These are phyloP conservation scores for Backusella australiensis DNA, from an alignment of 192 early-diverging fungal genomes.

Conservation along the genomic window DNA sequence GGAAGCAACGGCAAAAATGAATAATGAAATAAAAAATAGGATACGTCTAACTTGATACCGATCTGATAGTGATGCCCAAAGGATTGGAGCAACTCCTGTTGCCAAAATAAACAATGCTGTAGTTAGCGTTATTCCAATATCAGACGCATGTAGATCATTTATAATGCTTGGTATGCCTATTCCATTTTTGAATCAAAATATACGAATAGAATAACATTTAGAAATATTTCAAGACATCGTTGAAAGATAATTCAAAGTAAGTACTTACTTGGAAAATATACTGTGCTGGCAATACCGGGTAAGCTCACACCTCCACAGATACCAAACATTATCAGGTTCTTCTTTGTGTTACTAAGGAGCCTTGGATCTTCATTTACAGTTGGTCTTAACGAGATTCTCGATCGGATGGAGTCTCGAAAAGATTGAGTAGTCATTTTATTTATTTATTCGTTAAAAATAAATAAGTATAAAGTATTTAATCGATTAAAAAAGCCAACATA, in stretches of 20 bases:
- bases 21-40: conserved; percentile 32
- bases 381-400: conserved; percentile 10
- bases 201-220: not conserved
- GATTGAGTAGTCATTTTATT: not conserved
- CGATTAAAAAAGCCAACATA: too few species aligned
- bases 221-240: conserved; percentile 7
- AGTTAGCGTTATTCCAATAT: conserved; percentile 39
- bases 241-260: not conserved
- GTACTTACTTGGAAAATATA: conserved; percentile 28
- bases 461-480: too few species aligned
- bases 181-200: not conserved
- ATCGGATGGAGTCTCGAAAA: not conserved
- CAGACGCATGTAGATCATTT: conserved; percentile 35
- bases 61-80: conserved; percentile 45
- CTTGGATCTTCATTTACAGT: conserved; percentile 19
- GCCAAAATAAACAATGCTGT: conserved; percentile 45
- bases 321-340: conserved; percentile 10
- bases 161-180: conserved; percentile 31
- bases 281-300: conserved; percentile 19
- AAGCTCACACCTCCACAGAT: conserved; percentile 4
- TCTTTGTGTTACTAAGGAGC: not conserved
- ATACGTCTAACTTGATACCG: conserved; percentile 40
- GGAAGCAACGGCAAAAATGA: conserved; percentile 42
- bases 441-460: too few species aligned
- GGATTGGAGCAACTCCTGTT: conserved; percentile 45